Conservation (phyloP, 2,329 filamentous ascomycete species). For the Talaromyces pinophilus region DNA sequence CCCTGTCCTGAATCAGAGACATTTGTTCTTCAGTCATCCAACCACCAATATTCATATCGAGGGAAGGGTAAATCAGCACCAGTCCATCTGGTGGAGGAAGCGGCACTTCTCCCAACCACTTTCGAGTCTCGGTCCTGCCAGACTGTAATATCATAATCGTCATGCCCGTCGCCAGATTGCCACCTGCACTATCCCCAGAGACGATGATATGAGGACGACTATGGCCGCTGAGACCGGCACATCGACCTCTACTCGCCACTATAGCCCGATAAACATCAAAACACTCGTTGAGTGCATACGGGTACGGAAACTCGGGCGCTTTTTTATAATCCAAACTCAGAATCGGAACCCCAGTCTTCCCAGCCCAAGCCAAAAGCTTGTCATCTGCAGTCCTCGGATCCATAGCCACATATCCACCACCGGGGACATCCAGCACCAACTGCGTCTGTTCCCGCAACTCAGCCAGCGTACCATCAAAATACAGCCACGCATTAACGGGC, state of each 20-base stretch:
- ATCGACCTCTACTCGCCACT: constrained; percentile 69
- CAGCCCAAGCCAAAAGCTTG: constrained; percentile 89
- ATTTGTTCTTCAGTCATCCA: constrained; percentile 99
- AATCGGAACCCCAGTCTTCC: constrained; percentile 82
- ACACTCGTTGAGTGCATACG: constrained; percentile 82
- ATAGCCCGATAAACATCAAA: constrained; percentile 81
- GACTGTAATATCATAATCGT: constrained; percentile 88
- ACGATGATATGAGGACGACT: constrained; percentile 68
- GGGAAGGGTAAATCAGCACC: constrained; percentile 80
- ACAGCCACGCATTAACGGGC: constrained; percentile 83
- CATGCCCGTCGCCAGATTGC: constrained; percentile 76
- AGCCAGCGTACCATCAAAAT: constrained; percentile 84
- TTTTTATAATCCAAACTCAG: constrained; percentile 90
- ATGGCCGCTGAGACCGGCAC: constrained; percentile 71
- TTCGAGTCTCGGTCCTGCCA: constrained; percentile 57
- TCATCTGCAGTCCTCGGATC: constrained; percentile 92
- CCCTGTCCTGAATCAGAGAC: constrained; percentile 83
- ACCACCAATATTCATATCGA: constrained; percentile 97
- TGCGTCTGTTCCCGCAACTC: constrained; percentile 74
- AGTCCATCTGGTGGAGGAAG: constrained; percentile 77
- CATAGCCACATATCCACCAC: constrained; percentile 96
- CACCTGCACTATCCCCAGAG: constrained; percentile 79
- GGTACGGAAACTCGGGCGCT: constrained; percentile 81
- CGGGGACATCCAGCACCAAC: constrained; percentile 84
- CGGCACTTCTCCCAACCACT: constrained; percentile 58